Percentiles rank a stretch among this genome's conserved stretches.
Conservation (phyloP, 2,329 filamentous ascomycete species). For the Aspergillus nomiae region DNA sequence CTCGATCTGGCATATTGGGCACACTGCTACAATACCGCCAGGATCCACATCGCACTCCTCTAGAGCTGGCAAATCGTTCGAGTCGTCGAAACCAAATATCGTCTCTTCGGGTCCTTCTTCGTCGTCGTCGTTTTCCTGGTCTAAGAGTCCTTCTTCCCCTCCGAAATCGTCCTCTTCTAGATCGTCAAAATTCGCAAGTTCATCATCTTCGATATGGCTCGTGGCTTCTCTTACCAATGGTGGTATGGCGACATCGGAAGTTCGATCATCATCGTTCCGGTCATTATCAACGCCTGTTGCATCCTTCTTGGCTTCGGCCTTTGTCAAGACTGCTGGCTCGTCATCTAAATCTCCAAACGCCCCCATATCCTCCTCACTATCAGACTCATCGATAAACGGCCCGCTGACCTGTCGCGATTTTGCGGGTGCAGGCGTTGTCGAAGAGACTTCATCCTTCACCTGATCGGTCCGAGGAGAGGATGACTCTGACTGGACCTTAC, state of each 20-base stretch:
- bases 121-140: slow-evolving; percentile 46
- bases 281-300: slow-evolving; percentile 10
- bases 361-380: slow-evolving; percentile 54
- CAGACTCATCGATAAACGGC: slow-evolving; percentile 50
- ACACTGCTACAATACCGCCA: slow-evolving; percentile 46
- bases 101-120: slow-evolving; percentile 37
- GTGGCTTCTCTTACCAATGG: slow-evolving; percentile 54
- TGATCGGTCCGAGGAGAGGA: slow-evolving; percentile 2
- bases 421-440: slow-evolving; percentile 5
- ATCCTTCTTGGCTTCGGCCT: not conserved
- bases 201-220: slow-evolving; percentile 48
- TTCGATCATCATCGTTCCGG: slow-evolving; percentile 14
- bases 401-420: slow-evolving; percentile 29
- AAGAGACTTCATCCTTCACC: not conserved
- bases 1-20: slow-evolving; percentile 75
- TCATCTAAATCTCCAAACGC: slow-evolving; percentile 27
- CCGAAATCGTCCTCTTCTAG: slow-evolving; percentile 64
- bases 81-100: slow-evolving; percentile 25
- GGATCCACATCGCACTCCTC: slow-evolving; percentile 20
- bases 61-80: slow-evolving; percentile 19
- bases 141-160: slow-evolving; percentile 64
- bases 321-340: not conserved
- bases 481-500: slow-evolving; percentile 29
- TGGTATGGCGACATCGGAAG: slow-evolving; percentile 33
- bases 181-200: slow-evolving; percentile 58